Evolutionary conservation across 2,329 filamentous ascomycete genomes (phyloP).

Genomic region (Xylaria sp.): DNA sequence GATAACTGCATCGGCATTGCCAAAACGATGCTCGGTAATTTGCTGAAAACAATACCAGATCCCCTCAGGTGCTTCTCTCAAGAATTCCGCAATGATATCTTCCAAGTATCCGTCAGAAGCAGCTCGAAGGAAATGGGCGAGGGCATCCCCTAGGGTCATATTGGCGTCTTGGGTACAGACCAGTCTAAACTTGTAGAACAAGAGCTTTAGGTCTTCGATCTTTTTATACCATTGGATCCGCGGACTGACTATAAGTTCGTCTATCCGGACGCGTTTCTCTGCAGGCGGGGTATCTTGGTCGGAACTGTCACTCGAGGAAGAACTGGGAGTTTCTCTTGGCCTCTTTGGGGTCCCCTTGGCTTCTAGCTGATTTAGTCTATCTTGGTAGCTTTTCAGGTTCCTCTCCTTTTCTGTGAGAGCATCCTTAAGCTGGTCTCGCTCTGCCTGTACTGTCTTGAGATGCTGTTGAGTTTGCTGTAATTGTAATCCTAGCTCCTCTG

Average conservation of each 20-base stretch:
- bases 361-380: neutral
- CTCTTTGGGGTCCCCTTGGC: neutral
- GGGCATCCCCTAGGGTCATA: neutral
- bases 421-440: no score
- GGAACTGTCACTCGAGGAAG: neutral
- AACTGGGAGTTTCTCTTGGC: neutral
- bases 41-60: constrained; percentile 1
- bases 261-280: neutral
- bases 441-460: no score
- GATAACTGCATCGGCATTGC: neutral
- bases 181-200: neutral
- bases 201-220: neutral
- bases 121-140: neutral
- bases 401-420: neutral
- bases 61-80: neutral
- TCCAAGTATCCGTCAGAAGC: neutral
- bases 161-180: neutral
- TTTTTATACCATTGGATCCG: neutral
- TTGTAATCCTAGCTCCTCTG: no score
- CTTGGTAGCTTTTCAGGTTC: neutral
- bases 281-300: neutral
- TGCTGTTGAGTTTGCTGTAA: no score
- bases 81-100: neutral
- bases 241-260: neutral
- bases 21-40: neutral